Conservation (phyloP, 208 protist species). For the Porcisia hertigi region DNA sequence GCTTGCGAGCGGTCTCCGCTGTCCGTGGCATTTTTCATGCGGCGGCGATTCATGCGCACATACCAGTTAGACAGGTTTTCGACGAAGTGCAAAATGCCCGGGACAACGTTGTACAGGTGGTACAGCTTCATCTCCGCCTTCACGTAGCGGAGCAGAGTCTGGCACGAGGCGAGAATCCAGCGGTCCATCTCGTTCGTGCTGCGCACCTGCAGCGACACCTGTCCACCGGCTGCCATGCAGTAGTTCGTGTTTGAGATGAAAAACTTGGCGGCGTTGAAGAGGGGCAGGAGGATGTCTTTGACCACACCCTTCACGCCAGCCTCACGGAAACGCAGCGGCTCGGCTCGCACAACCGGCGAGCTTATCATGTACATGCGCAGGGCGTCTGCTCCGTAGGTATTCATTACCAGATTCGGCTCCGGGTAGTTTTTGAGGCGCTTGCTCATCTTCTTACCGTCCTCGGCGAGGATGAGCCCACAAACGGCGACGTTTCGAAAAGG, state of each 20-base stretch:
- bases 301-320: conserved; percentile 95
- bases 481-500: conserved; percentile 99
- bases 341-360: conserved; percentile 98
- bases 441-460: conserved; percentile 99
- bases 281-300: conserved; percentile 98
- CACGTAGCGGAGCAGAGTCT: conserved; percentile 96
- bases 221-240: conserved; percentile 54
- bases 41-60: conserved; percentile 97
- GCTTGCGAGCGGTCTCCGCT: conserved; percentile 76
- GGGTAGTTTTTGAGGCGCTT: conserved; percentile 99
- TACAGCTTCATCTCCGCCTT: conserved; percentile 97
- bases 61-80: conserved; percentile 99
- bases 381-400: conserved; percentile 97
- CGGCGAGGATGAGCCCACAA: conserved; percentile 99
- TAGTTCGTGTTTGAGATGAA: conserved; percentile 95
- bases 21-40: conserved; percentile 92
- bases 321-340: conserved; percentile 95
- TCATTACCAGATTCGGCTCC: conserved; percentile 95
- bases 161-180: conserved; percentile 97
- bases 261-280: conserved; percentile 98
- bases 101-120: conserved; percentile 99
- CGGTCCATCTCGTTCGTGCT: conserved; percentile 97
- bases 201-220: conserved; percentile 55
- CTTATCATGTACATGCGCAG: conserved; percentile 99
- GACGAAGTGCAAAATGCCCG: conserved; percentile 97